Percentiles rank a stretch among this genome's conserved stretches.
These are phyloP conservation scores for Thelonectria discophora DNA, from an alignment of 2,329 filamentous ascomycete genomes.

Conservation along the genomic window DNA sequence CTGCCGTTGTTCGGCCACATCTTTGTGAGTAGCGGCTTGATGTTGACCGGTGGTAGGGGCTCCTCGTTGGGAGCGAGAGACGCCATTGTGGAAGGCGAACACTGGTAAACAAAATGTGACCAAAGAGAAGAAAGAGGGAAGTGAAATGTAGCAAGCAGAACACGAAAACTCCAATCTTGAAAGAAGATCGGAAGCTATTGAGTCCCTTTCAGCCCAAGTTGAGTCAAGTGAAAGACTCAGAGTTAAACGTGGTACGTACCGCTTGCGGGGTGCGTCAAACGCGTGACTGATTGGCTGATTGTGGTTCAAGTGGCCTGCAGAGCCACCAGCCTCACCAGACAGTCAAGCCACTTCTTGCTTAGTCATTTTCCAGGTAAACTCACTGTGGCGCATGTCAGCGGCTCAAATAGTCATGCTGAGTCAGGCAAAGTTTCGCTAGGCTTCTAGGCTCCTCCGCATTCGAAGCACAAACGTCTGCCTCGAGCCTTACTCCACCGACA, in stretches of 20 bases:
- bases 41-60: constrained; percentile 57
- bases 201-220: constrained; percentile 36
- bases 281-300: constrained; percentile 36
- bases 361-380: not conserved
- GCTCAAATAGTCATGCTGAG: constrained; percentile 22
- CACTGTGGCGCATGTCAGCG: constrained; percentile 17
- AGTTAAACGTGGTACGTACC: constrained; percentile 30
- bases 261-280: constrained; percentile 28
- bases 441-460: constrained; percentile 20
- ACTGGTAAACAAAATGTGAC: not conserved
- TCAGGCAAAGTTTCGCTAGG: constrained; percentile 23
- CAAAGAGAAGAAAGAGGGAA: not conserved
- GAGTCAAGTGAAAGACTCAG: constrained; percentile 19
- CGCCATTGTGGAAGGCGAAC: constrained; percentile 40
- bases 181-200: constrained; percentile 30
- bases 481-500: constrained; percentile 29
- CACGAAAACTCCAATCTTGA: constrained; percentile 14
- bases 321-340: constrained; percentile 2
- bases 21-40: constrained; percentile 77
- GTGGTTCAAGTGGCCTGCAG: not conserved
- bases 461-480: constrained; percentile 26
- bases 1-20: constrained; percentile 68
- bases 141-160: constrained; percentile 9
- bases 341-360: not conserved
- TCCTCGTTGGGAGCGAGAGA: constrained; percentile 39